A percentile compares a stretch with the other conserved stretches of the same genome.
Conservation (phyloP, 306 rosid species). For the Begonia fuchsioides region DNA sequence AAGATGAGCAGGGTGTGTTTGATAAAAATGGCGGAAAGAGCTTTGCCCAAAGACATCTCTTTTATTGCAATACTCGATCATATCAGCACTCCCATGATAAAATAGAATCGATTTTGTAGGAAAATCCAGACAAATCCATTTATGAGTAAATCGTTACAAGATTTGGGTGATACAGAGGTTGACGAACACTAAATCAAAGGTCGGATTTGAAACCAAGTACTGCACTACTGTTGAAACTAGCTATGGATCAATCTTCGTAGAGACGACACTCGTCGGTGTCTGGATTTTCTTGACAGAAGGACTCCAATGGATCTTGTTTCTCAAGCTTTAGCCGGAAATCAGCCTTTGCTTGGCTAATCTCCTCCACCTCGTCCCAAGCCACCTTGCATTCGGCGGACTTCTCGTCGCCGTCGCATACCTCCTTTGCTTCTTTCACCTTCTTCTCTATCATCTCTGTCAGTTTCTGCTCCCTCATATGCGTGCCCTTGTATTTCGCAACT, state of each 20-base stretch:
- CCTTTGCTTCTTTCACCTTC: constrained; percentile 28
- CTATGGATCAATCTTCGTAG: constrained; percentile 14
- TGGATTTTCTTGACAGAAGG: constrained; percentile 19
- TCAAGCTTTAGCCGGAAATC: constrained; percentile 21
- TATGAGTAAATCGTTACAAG: no score
- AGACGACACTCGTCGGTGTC: constrained; percentile 32
- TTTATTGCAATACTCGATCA: no score
- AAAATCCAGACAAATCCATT: no score
- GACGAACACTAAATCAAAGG: no score
- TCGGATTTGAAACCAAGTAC: no score
- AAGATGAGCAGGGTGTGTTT: no score
- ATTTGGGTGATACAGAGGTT: no score
- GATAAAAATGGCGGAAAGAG: no score
- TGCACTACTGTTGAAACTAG: no score
- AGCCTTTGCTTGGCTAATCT: constrained; percentile 36
- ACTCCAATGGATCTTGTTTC: constrained; percentile 28
- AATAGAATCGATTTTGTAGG: no score
- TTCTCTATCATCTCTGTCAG: constrained; percentile 33
- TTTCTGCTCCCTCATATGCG: constrained; percentile 22
- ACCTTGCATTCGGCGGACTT: constrained; percentile 27
- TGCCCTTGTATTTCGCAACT: constrained; percentile 23
- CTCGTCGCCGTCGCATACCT: constrained; percentile 21
- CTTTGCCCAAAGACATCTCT: no score
- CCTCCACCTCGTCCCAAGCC: constrained; percentile 42
- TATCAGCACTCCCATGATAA: no score